A percentile compares a stretch with the other conserved stretches of the same genome.
Evolutionary conservation across 768 basidiomycete species (phyloP).

Genomic region (Amanita molliuscula): DNA sequence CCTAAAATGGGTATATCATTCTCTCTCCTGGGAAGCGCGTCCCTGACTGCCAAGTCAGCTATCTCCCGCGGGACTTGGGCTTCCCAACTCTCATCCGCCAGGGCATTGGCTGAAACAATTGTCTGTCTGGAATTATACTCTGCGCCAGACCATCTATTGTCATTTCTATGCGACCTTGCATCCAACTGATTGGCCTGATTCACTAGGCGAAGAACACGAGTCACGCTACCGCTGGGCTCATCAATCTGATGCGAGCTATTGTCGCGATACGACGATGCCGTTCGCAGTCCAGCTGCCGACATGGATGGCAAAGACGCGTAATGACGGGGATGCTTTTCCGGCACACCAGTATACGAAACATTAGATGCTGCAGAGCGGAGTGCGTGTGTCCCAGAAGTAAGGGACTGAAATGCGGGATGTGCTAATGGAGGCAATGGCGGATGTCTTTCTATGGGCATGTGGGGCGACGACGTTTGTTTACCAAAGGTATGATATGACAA

Average conservation of each 20-base stretch:
- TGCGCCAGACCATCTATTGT: constrained; percentile 42
- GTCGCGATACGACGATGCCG: neutral
- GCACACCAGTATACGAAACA: neutral
- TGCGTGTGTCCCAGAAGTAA: neutral
- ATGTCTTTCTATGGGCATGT: constrained; percentile 22
- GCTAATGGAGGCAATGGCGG: constrained; percentile 49
- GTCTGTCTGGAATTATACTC: constrained; percentile 47
- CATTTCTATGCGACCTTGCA: constrained; percentile 21
- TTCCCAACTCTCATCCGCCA: constrained; percentile 40
- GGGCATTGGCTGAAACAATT: constrained; percentile 17
- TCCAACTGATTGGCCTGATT: constrained; percentile 10
- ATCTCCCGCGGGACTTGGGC: constrained; percentile 42
- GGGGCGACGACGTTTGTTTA: constrained; percentile 14
- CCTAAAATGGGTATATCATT: constrained; percentile 20
- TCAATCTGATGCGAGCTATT: neutral
- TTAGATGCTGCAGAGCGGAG: neutral
- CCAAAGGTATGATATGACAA: constrained; percentile 19
- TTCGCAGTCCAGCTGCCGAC: neutral
- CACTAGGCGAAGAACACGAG: neutral
- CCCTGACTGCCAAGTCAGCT: constrained; percentile 9
- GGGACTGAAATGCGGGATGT: constrained; percentile 26
- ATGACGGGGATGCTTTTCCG: constrained; percentile 1
- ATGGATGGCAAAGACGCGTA: constrained; percentile 3
- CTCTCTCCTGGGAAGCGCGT: constrained; percentile 10
- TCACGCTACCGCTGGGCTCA: neutral